A percentile compares a stretch with the other conserved stretches of the same genome.
These are phyloP conservation scores for Chamaecyparis obtusa DNA, from an alignment of 75 land plant genomes.

Conservation along the genomic window DNA sequence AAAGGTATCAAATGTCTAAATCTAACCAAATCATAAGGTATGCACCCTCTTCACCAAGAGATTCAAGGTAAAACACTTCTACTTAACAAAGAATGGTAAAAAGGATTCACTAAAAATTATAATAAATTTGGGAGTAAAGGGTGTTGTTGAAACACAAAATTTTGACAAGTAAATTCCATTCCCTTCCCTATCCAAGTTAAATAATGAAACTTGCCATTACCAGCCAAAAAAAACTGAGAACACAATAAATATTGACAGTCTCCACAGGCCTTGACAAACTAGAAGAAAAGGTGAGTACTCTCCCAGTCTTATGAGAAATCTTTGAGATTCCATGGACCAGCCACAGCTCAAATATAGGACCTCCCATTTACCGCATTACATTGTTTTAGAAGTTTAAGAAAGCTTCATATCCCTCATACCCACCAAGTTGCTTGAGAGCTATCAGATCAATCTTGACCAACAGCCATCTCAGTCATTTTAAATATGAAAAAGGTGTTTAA, in stretches of 20 bases:
- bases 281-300: background rate
- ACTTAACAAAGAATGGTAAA: background rate
- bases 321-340: background rate
- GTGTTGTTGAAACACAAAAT: background rate
- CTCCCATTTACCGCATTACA: too few species aligned
- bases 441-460: too few species aligned
- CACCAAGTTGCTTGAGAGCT: too few species aligned
- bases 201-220: background rate
- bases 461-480: too few species aligned
- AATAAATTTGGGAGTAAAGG: background rate
- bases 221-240: background rate
- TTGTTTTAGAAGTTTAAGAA: too few species aligned
- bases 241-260: background rate
- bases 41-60: background rate
- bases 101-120: background rate
- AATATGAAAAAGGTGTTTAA: too few species aligned
- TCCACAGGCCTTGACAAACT: background rate
- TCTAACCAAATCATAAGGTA: slow-evolving; percentile 10
- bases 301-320: background rate
- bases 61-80: background rate
- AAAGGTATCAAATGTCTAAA: background rate
- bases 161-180: background rate
- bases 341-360: background rate
- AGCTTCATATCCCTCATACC: too few species aligned
- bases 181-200: background rate